phyloP scores from a whole-genome alignment of 2,329 filamentous ascomycete species.

The Apiospora hydei region DNA sequence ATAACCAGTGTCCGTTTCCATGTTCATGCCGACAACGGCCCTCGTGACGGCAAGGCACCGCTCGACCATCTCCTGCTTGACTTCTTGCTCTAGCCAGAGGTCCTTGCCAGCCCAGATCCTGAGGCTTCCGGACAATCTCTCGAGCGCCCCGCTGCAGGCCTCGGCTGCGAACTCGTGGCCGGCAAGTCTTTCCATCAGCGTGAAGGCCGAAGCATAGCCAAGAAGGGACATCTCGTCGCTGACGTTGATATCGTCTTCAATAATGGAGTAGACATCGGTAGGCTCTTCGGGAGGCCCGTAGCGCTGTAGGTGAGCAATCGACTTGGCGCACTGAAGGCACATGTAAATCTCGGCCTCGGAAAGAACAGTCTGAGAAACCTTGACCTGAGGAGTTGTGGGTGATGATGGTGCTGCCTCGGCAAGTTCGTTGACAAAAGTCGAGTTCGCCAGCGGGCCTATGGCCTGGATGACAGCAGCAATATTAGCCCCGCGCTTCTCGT shows the following conservation, averaged over 20 bases:
- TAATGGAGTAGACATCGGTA: slow-evolving; percentile 56
- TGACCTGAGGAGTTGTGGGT: slow-evolving; percentile 52
- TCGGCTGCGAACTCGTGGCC: slow-evolving; percentile 55
- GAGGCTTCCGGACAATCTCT: slow-evolving; percentile 63
- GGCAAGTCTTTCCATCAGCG: slow-evolving; percentile 62
- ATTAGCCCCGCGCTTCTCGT: slow-evolving; percentile 61
- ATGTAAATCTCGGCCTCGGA: slow-evolving; percentile 61
- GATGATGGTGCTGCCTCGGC: slow-evolving; percentile 26
- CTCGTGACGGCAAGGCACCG: slow-evolving; percentile 64
- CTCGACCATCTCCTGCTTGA: slow-evolving; percentile 62
- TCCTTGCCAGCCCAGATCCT: slow-evolving; percentile 66
- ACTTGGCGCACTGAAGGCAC: slow-evolving; percentile 66
- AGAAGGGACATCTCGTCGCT: slow-evolving; percentile 60
- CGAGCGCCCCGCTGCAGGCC: slow-evolving; percentile 56
- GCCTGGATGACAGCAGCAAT: slow-evolving; percentile 64
- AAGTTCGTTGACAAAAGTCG: slow-evolving; percentile 40
- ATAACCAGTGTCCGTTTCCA: slow-evolving; percentile 62
- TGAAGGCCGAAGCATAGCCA: slow-evolving; percentile 65
- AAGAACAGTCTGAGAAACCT: slow-evolving; percentile 50
- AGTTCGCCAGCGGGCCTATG: slow-evolving; percentile 51
- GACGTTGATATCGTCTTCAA: slow-evolving; percentile 50
- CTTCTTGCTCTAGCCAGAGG: slow-evolving; percentile 56
- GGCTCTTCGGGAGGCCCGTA: slow-evolving; percentile 51
- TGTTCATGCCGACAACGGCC: slow-evolving; percentile 64
- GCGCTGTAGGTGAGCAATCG: slow-evolving; percentile 63